Evolutionary conservation across 2,329 filamentous ascomycete species (phyloP).

Genomic region (Nemania sp.): DNA sequence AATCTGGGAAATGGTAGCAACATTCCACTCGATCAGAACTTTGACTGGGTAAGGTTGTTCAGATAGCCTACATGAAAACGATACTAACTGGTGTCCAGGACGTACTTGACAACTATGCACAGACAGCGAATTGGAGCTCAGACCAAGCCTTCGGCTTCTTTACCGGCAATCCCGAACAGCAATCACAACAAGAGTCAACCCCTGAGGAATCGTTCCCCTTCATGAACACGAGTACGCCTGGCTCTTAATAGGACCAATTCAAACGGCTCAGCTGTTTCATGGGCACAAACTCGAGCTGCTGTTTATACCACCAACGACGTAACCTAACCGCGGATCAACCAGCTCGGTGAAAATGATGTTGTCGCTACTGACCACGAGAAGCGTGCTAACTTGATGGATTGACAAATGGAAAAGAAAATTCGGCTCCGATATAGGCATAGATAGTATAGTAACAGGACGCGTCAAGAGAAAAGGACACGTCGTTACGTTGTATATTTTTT

Average conservation of each 20-base stretch:
- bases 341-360: not conserved
- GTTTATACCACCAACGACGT: too few species aligned
- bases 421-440: conserved; percentile 21
- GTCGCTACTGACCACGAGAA: not conserved
- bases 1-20: conserved; percentile 45
- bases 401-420: not conserved
- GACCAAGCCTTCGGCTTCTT: conserved; percentile 59
- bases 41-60: conserved; percentile 60
- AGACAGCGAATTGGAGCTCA: conserved; percentile 55
- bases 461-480: not conserved
- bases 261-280: not conserved
- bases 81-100: conserved; percentile 48
- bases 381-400: not conserved
- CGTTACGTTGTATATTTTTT: conserved; percentile 16
- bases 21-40: conserved; percentile 55
- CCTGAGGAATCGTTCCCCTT: conserved; percentile 40
- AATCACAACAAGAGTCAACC: conserved; percentile 37
- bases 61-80: not conserved
- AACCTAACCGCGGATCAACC: too few species aligned
- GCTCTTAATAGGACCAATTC: conserved; percentile 20
- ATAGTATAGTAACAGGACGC: conserved; percentile 4
- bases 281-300: too few species aligned
- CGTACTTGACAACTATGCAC: conserved; percentile 61
- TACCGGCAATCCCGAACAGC: conserved; percentile 39
- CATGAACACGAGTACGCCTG: conserved; percentile 36